Base-by-base conservation (phyloP, 768 basidiomycete genomes). In the Collybiopsis confluens region DNA sequence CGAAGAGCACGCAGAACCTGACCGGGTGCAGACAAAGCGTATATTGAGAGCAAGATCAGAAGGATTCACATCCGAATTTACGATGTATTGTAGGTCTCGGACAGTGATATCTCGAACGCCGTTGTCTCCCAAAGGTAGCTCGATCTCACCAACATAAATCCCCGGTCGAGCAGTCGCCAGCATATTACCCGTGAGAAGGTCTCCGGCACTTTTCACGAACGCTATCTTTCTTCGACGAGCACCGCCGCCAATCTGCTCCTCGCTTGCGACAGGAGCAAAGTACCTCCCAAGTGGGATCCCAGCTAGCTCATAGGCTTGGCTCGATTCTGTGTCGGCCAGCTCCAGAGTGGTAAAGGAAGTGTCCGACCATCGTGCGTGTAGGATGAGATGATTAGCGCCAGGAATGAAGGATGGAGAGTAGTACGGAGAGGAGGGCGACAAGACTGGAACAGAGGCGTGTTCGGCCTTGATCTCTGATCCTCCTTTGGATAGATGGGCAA, bases 351-450 rank as follows among this genome's bases (percentile, higher is more conserved):
- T 80, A 63, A 86, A 86, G 52, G 73, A 61, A 4, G 69, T 68
- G 60, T 88, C 77, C 0, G 86, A 87, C 87, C 86, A 89, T 13
- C 83, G 79, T 4, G 79, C 77, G 47, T 88, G 86, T 11, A 90
- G 61, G 16, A 88, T 65, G 18, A 86, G 63, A 49, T 82, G 66
- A 20, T 71, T 65, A 2, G 68, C 62, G 23, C 74, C 73, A 45
- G 71, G 73, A n/a, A 84, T 77, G 61, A 88, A 87, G 4, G 80
- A 74, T 1, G 87, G 87, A 0, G 86, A 86, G 55, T 85, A 85
- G 60, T 90, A 88, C 1, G 82, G 69, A 1, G 70, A 71, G 4
- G 65, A 62, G 7, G 72, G 54, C 47, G 80, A 63, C 2, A 78
- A 65, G n/a, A 77, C 73, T 9, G 86, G 85, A 9, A 80, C 72